Percentiles rank a stretch among this genome's conserved stretches.
Evolutionary conservation across 148 eudicot species (phyloP).

Genomic region (Dianthus caryophyllus): DNA sequence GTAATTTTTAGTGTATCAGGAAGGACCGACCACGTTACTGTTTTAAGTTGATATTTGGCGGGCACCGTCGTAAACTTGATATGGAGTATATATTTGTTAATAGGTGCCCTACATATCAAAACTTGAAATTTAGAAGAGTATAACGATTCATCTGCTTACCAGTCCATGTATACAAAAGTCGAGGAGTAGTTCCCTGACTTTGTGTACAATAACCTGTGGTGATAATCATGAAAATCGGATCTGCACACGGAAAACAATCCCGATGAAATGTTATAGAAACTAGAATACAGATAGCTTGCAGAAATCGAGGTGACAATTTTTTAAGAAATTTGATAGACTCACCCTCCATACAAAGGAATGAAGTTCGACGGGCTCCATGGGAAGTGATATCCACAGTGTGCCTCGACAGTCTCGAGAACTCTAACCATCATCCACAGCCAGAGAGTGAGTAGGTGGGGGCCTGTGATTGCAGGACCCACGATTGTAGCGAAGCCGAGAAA

Average conservation of each 20-base stretch:
- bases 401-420: constrained; percentile 96
- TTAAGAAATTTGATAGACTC: constrained; percentile 22
- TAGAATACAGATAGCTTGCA: background rate
- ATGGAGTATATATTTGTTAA: no score
- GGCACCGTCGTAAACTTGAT: no score
- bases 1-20: no score
- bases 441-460: constrained; percentile 82
- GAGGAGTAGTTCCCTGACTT: constrained; percentile 97
- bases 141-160: constrained; percentile 33
- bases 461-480: constrained; percentile 88
- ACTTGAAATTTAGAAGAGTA: no score
- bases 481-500: constrained; percentile 97
- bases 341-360: constrained; percentile 89
- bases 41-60: no score
- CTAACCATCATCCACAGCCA: constrained; percentile 98
- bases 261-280: background rate
- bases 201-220: constrained; percentile 82
- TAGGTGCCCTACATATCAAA: no score
- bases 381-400: constrained; percentile 91
- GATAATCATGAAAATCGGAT: constrained; percentile 96
- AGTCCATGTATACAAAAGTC: constrained; percentile 90
- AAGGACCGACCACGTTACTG: no score
- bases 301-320: background rate
- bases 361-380: constrained; percentile 95
- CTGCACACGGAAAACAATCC: constrained; percentile 32